Evolutionary conservation across 805 yeast species (phyloP).

Genomic region (Kodamaea hsintzibuensis): DNA sequence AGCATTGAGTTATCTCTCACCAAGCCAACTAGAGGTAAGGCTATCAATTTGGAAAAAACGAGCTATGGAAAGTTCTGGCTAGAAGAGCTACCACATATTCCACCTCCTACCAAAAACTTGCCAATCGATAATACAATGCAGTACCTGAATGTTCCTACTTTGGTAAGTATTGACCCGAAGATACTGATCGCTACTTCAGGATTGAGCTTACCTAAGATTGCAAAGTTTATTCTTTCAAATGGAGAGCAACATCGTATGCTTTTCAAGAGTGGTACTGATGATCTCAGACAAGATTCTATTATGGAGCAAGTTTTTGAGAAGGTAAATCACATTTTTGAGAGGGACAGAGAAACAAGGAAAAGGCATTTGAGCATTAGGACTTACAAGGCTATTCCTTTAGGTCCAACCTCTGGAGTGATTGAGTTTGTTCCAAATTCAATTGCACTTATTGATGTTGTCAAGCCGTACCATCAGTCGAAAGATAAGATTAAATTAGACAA

Average conservation of each 20-base stretch:
- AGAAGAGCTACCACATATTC: slow-evolving; percentile 49
- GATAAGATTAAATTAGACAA: slow-evolving; percentile 51
- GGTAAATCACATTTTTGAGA: slow-evolving; percentile 65
- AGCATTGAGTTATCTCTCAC: slow-evolving; percentile 52
- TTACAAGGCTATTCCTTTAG: slow-evolving; percentile 87
- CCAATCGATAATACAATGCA: slow-evolving; percentile 43
- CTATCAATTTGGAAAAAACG: slow-evolving; percentile 30
- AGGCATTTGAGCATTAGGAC: slow-evolving; percentile 71
- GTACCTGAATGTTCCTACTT: slow-evolving; percentile 49
- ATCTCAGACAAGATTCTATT: slow-evolving; percentile 90
- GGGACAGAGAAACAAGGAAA: slow-evolving; percentile 55
- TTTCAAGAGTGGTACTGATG: slow-evolving; percentile 87
- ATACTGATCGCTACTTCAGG: slow-evolving; percentile 78
- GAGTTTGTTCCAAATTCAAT: slow-evolving; percentile 83
- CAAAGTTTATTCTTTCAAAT: slow-evolving; percentile 51
- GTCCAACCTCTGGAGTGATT: slow-evolving; percentile 83
- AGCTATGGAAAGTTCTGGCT: slow-evolving; percentile 45
- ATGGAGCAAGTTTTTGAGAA: slow-evolving; percentile 96
- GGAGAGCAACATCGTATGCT: slow-evolving; percentile 63
- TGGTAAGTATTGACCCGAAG: slow-evolving; percentile 45
- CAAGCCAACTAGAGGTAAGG: slow-evolving; percentile 37
- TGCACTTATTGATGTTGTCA: slow-evolving; percentile 68
- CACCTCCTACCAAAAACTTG: slow-evolving; percentile 64
- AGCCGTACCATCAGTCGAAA: slow-evolving; percentile 55
- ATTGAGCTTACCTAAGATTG: slow-evolving; percentile 82